Evolutionary conservation across 148 eudicot genomes (phyloP), one percentile per base, ranked within the genome.

Genomic region (Amaranthus palmeri): DNA sequence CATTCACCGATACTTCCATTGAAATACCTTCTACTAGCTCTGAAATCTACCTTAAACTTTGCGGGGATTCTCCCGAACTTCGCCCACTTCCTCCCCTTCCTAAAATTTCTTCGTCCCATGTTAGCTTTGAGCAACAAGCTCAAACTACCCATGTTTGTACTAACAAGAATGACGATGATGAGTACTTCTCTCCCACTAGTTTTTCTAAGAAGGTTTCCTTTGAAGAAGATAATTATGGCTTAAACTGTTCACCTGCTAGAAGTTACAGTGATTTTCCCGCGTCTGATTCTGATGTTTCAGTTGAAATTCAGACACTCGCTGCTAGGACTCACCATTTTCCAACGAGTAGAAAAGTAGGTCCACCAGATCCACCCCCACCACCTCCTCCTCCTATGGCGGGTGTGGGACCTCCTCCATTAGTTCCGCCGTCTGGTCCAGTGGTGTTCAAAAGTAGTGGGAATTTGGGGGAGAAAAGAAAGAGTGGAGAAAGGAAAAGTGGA

Each of bases 51-150:
- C 74, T 78, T 15, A 78, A 78, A 17, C 81, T 78, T 8, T 78
- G 81, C 10, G 74, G 74, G 1, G 7, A 36, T 9, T 78, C 98
- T 25, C 98, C 98, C 9, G 95, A 93, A 81, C 90, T 93, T 63
- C 85, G 71, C 8, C 98, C 98, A 0, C 86, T 93, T 0, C 98
- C 98, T 2, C 98, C 97, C 17, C 80, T 93, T 15, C 80, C 79
- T 7, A 71, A 75, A 4, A 64, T 51, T 5, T 51, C 43, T 13
- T 73, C 57, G 3, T 58, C n/a, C 64, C 10, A 53, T 25, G 50
- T 15, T 40, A 66, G 46, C n/a, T 18, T 47, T 14, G 53, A 47
- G 5, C 63, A 15, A 6, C 53, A 62, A 57, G 9, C 36, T 40
- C 50, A 25, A 12, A 4, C 8, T 42, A 25, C 36, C 36, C 36